Conservation (phyloP, 495 filamentous ascomycete genomes). For the Letharia columbiana region DNA sequence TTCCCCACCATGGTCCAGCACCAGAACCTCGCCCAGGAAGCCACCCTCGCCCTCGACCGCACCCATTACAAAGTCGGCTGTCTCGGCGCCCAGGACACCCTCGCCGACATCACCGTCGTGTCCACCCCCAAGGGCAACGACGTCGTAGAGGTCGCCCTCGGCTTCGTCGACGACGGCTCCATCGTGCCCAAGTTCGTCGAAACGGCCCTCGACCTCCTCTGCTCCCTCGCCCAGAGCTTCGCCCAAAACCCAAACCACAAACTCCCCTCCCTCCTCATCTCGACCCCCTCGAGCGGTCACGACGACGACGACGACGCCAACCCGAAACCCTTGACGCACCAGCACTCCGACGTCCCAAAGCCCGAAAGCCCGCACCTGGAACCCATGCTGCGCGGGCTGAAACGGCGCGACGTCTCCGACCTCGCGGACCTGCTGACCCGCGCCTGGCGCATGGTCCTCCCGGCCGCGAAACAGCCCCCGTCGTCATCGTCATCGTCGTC, state of each 20-base stretch:
- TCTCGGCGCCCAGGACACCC: slow-evolving; percentile 42
- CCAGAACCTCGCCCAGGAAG: slow-evolving; percentile 39
- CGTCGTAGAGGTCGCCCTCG: slow-evolving; percentile 37
- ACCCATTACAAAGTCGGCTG: slow-evolving; percentile 43
- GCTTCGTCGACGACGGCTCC: slow-evolving; percentile 39
- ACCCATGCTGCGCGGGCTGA: slow-evolving; percentile 36
- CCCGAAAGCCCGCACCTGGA: slow-evolving; percentile 28
- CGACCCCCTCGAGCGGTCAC: slow-evolving; percentile 22
- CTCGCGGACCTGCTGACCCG: slow-evolving; percentile 41
- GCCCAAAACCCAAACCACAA: slow-evolving; percentile 34
- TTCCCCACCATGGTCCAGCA: slow-evolving; percentile 44
- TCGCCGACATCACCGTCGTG: slow-evolving; percentile 42
- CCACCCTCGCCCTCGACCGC: slow-evolving; percentile 36
- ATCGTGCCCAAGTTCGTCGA: slow-evolving; percentile 36
- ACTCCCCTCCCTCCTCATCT: slow-evolving; percentile 28
- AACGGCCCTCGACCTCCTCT: slow-evolving; percentile 43
- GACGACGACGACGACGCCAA: slow-evolving; percentile 14
- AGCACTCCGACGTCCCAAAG: slow-evolving; percentile 30
- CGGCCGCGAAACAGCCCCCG: slow-evolving; percentile 16
- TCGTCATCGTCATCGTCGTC: background rate
- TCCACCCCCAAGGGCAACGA: slow-evolving; percentile 38
- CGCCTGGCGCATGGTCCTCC: slow-evolving; percentile 45
- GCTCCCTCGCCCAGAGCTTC: slow-evolving; percentile 38
- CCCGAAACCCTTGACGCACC: slow-evolving; percentile 21
- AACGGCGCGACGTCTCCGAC: slow-evolving; percentile 39